Evolutionary conservation across 1,139 yeast genomes (phyloP).

Genomic region (Lizanozyma gosingica): DNA sequence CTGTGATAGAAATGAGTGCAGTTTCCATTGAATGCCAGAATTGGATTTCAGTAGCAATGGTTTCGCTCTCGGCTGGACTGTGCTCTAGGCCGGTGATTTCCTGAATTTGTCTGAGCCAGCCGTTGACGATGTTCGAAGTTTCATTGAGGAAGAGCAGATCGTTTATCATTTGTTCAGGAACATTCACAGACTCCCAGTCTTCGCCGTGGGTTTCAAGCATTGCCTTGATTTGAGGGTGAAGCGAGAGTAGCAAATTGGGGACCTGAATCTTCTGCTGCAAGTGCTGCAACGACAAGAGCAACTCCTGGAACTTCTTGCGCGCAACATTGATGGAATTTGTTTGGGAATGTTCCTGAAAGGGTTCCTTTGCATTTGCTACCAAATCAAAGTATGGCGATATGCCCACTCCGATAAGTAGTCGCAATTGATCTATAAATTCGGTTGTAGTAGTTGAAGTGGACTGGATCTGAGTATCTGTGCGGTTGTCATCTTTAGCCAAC

Average conservation of each 20-base stretch:
- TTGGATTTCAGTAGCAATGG: conserved; percentile 57
- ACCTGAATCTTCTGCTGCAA: conserved; percentile 60
- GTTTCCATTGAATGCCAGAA: conserved; percentile 75
- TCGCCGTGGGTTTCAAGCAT: conserved; percentile 18
- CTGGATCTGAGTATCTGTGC: no score
- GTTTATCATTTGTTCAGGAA: conserved; percentile 21
- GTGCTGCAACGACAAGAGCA: conserved; percentile 60
- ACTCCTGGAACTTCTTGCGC: conserved; percentile 59
- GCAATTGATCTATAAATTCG: neutral
- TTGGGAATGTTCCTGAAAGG: conserved; percentile 6
- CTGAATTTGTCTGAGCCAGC: conserved; percentile 65
- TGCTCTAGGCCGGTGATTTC: conserved; percentile 44
- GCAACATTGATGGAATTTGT: conserved; percentile 30
- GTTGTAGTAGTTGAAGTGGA: neutral
- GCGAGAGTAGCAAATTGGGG: conserved; percentile 48
- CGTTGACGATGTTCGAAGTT: conserved; percentile 57
- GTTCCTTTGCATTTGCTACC: conserved; percentile 8
- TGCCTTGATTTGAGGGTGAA: conserved; percentile 45
- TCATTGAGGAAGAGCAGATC: conserved; percentile 57
- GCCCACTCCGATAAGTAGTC: conserved; percentile 12
- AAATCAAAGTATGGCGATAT: conserved; percentile 32
- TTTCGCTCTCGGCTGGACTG: conserved; percentile 48
- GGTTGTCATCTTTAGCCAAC: no score
- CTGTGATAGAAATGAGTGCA: conserved; percentile 47
- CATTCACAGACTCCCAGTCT: conserved; percentile 10